A percentile compares a stretch with the other conserved stretches of the same genome.
Evolutionary conservation across 225 moss, liverwort and hornwort genomes (phyloP).

Genomic region (Marchantia polymorpha): DNA sequence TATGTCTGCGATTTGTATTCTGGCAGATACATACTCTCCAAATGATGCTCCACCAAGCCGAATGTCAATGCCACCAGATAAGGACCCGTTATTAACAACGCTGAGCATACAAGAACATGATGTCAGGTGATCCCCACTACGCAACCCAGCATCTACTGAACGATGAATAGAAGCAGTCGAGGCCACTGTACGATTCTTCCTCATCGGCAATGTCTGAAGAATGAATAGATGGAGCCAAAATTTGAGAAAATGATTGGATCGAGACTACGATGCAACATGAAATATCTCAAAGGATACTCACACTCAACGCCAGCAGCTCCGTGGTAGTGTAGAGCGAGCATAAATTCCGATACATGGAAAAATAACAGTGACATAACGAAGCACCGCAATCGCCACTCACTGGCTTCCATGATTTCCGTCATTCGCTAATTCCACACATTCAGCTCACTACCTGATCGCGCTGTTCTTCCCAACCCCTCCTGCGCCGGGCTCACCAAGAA

Average conservation of each 20-base stretch:
- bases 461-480: no score
- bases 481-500: no score
- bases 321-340: conserved; percentile 62
- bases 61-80: conserved; percentile 68
- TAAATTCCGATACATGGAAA: conserved; percentile 81
- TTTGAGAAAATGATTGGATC: background rate
- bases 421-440: background rate
- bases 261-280: background rate
- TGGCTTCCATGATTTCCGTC: background rate
- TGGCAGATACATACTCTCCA: conserved; percentile 56
- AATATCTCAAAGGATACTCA: conserved; percentile 17
- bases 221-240: background rate
- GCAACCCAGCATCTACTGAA: background rate
- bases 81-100: conserved; percentile 71
- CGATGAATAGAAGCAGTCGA: no score
- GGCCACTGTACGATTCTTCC: background rate
- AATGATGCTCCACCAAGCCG: conserved; percentile 64
- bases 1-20: conserved; percentile 46
- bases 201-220: background rate
- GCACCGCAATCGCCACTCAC: conserved; percentile 52
- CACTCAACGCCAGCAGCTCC: conserved; percentile 59
- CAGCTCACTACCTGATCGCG: background rate
- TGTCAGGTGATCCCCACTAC: background rate
- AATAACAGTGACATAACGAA: conserved; percentile 55
- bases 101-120: conserved; percentile 29